Base-by-base conservation (phyloP, 179 eudicot genomes). In the Beta macrorhiza region DNA sequence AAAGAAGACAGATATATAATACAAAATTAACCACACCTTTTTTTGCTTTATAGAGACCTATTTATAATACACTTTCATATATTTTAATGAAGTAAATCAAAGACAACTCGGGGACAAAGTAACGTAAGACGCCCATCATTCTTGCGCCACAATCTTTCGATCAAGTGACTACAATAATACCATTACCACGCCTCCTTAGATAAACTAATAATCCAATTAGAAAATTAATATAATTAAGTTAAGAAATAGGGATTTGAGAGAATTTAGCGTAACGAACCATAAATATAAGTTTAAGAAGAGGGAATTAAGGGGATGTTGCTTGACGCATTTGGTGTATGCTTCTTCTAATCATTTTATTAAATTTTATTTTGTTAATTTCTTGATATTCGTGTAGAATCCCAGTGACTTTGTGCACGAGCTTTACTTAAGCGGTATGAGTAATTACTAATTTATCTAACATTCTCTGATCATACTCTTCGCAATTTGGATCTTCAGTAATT, bases 191-290 rank as follows among this genome's bases (percentile, higher is more conserved):
- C 4, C 4, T 65, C 42, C 3, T 9, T 61, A 61, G n/a, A 61
- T 19, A 67, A 12, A 12, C 11, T 32, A 12, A 12, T 67, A 68
- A 15, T 0, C 5, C 4, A 67, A 1, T 8, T 13, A 65, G 76
- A 49, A 1, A 56, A 45, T 19, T 64, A 16, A 47, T 12, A 5
- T 2, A 52, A 20, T 59, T 51, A 53, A 44, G 0, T 68, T 22
- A 52, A 72, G 7, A 68, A 76, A 72, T 70, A n/a, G 91, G 89
- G 88, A 87, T 78, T 84, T 69, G 91, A 87, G 92, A 88, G 81
- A 85, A 88, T 87, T 91, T 88, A 88, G 88, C 92, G 93, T 91
- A 90, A 90, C 91, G 95, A 89, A 90, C 86, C 91, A 83, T 89
- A 83, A 84, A 88, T 83, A 76, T 75, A 75, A 58, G 70, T 37